Conservation (phyloP, 2,329 filamentous ascomycete genomes). For the Fusarium sp. region DNA sequence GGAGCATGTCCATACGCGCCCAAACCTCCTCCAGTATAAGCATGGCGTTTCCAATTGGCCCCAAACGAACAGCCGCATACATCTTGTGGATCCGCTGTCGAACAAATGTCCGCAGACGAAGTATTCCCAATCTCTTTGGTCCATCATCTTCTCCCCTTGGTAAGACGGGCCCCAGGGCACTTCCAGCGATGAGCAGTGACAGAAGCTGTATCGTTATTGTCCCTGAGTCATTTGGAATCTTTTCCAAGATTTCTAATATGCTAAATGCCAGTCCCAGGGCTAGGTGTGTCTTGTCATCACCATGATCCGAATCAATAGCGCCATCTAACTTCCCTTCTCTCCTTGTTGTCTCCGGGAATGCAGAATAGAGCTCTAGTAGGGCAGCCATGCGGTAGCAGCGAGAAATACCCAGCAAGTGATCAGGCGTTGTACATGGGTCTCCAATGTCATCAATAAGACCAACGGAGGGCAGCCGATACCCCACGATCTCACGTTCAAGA, state of each 20-base stretch:
- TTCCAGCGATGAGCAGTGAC: conserved; percentile 12
- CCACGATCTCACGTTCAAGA: neutral
- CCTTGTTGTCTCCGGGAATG: conserved; percentile 12
- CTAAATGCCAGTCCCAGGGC: neutral
- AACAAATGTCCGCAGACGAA: conserved; percentile 8
- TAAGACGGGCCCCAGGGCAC: neutral
- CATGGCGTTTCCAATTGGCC: neutral
- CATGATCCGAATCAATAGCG: neutral
- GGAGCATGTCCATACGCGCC: conserved; percentile 12
- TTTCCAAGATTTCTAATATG: neutral
- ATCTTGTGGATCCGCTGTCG: neutral
- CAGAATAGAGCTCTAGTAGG: conserved; percentile 9
- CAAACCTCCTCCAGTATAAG: conserved; percentile 22
- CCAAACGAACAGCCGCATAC: conserved; percentile 3
- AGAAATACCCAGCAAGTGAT: conserved; percentile 3
- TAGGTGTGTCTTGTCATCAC: neutral
- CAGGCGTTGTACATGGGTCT: neutral
- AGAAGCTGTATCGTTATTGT: conserved; percentile 18
- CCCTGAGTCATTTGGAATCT: conserved; percentile 1
- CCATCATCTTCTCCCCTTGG: neutral
- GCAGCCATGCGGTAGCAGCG: conserved; percentile 13
- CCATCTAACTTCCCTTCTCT: neutral
- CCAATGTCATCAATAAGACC: conserved; percentile 11
- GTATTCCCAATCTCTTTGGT: neutral
- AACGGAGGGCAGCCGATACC: neutral